phyloP scores from a whole-genome alignment of 352 stramenopile genomes.

The Phytopythium montanum region DNA sequence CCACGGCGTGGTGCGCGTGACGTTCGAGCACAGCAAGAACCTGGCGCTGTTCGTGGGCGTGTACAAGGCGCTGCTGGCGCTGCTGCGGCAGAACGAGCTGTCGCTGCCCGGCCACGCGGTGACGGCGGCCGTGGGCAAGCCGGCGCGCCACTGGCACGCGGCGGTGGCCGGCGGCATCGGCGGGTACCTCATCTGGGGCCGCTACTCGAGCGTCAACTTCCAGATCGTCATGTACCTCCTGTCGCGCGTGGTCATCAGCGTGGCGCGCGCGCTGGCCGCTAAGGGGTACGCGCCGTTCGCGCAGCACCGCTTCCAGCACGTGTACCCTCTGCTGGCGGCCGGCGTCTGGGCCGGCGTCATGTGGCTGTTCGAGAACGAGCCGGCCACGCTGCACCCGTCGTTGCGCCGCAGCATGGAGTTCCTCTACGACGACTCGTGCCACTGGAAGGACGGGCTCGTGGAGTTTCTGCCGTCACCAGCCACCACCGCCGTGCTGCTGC shows the following conservation, averaged over 20 bases:
- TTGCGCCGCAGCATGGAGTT: slow-evolving; percentile 89
- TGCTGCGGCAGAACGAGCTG: slow-evolving; percentile 56
- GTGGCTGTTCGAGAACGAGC: slow-evolving; percentile 88
- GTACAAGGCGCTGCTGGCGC: slow-evolving; percentile 74
- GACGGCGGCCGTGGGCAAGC: slow-evolving; percentile 48
- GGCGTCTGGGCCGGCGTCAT: slow-evolving; percentile 81
- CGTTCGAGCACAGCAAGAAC: slow-evolving; percentile 87
- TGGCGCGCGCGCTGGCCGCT: slow-evolving; percentile 60
- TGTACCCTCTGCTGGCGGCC: slow-evolving; percentile 77
- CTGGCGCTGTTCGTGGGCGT: slow-evolving; percentile 85
- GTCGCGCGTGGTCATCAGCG: slow-evolving; percentile 65
- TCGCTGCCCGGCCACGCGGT: slow-evolving; percentile 29
- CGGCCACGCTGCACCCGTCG: slow-evolving; percentile 67
- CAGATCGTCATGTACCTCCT: slow-evolving; percentile 91
- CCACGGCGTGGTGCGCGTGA: slow-evolving; percentile 64
- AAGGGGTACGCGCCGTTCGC: slow-evolving; percentile 62
- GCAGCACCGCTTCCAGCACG: slow-evolving; percentile 59
- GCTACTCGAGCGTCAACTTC: slow-evolving; percentile 87
- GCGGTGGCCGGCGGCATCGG: slow-evolving; percentile 70
- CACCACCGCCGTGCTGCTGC: slow-evolving; percentile 54
- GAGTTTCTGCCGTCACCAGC: slow-evolving; percentile 82
- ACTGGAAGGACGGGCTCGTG: slow-evolving; percentile 54
- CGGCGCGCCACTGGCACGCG: slow-evolving; percentile 70
- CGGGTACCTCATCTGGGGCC: slow-evolving; percentile 81
- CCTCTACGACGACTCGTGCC: slow-evolving; percentile 84